phyloP scores from a whole-genome alignment of 2,329 filamentous ascomycete species.

The Blumeriella jaapii region DNA sequence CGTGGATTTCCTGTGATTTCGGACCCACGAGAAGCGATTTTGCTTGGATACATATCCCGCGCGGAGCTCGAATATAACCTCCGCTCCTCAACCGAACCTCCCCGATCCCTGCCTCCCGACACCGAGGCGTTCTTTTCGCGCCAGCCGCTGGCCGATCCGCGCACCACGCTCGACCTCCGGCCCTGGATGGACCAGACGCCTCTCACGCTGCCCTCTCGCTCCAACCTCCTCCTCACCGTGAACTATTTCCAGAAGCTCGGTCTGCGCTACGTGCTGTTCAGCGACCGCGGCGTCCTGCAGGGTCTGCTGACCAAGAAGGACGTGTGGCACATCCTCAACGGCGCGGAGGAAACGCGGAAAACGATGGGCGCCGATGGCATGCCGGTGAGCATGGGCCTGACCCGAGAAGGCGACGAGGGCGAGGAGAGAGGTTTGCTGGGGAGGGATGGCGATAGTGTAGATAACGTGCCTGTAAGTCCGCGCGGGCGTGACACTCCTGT shows the following conservation, averaged over 20 bases:
- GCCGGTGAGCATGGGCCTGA: conserved; percentile 28
- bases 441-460: conserved; percentile 24
- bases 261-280: conserved; percentile 79
- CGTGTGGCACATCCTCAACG: conserved; percentile 85
- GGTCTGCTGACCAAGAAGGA: conserved; percentile 96
- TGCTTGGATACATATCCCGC: conserved; percentile 89
- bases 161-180: conserved; percentile 70
- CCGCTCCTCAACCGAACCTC: conserved; percentile 44
- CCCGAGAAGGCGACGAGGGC: conserved; percentile 30
- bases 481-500: conserved; percentile 14
- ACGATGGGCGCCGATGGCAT: conserved; percentile 26
- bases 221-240: conserved; percentile 72
- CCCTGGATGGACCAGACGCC: conserved; percentile 99
- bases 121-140: conserved; percentile 79
- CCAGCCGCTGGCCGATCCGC: conserved; percentile 68
- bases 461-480: conserved; percentile 15
- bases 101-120: conserved; percentile 50
- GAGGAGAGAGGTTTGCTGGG: conserved; percentile 35
- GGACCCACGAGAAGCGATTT: conserved; percentile 61
- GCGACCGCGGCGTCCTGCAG: conserved; percentile 67
- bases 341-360: conserved; percentile 50
- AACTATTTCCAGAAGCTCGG: conserved; percentile 93
- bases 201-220: conserved; percentile 70
- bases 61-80: conserved; percentile 81
- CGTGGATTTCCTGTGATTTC: conserved; percentile 88